Evolutionary conservation across 345 rosid species (phyloP).

Genomic region (Noccaea bulbosa): DNA sequence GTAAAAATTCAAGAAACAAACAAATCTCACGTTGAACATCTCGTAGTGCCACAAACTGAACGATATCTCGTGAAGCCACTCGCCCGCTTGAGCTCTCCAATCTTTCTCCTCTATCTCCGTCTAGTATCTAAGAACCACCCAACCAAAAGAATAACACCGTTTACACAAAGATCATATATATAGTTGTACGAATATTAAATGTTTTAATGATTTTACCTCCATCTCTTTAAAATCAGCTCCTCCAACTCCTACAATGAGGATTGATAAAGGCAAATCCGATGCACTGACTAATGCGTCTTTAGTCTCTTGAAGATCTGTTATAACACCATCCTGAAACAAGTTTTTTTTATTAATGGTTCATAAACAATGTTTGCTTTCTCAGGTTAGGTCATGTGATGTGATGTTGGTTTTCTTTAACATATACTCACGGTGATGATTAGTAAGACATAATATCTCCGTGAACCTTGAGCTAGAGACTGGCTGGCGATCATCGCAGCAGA

Average conservation of each 20-base stretch:
- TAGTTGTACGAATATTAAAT: slow-evolving; percentile 11
- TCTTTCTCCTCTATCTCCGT: slow-evolving; percentile 88
- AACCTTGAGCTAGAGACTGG: slow-evolving; percentile 68
- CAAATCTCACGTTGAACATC: slow-evolving; percentile 72
- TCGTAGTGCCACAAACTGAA: slow-evolving; percentile 87
- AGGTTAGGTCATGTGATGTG: background rate
- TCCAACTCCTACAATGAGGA: slow-evolving; percentile 94
- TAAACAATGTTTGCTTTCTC: slow-evolving; percentile 11
- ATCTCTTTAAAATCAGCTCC: slow-evolving; percentile 98
- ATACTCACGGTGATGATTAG: slow-evolving; percentile 85
- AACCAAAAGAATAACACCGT: slow-evolving; percentile 14
- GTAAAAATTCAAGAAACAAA: background rate
- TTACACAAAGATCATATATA: slow-evolving; percentile 15
- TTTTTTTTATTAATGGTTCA: background rate
- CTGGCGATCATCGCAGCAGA: slow-evolving; percentile 72
- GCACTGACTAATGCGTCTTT: slow-evolving; percentile 95
- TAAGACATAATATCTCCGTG: slow-evolving; percentile 68
- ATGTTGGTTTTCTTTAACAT: background rate
- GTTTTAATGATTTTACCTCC: slow-evolving; percentile 61
- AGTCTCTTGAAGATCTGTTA: slow-evolving; percentile 97
- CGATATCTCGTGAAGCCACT: slow-evolving; percentile 92
- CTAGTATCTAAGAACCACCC: slow-evolving; percentile 58
- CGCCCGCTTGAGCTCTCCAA: slow-evolving; percentile 86
- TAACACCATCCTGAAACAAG: slow-evolving; percentile 79
- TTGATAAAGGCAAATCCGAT: slow-evolving; percentile 85